Conservation (phyloP, 257 asterid genomes). For the Forsythia suspensa region DNA sequence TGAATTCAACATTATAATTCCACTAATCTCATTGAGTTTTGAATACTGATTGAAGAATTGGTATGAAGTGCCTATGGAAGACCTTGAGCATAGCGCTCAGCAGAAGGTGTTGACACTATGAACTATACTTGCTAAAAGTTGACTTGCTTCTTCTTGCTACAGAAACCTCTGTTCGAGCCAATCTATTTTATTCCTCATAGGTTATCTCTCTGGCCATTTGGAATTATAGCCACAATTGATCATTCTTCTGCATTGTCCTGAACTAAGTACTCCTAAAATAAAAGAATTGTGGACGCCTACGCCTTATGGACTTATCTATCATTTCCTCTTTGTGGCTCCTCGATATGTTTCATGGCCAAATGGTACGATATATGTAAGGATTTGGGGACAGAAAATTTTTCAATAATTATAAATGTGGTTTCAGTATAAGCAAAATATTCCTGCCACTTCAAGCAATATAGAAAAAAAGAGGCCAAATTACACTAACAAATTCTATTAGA, state of each 20-base stretch:
- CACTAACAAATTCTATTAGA: slow-evolving; percentile 13
- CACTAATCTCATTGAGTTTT: background rate
- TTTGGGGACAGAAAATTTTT: background rate
- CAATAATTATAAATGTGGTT: background rate
- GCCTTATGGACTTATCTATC: background rate
- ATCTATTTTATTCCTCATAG: background rate
- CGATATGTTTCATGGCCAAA: background rate
- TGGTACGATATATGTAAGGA: background rate
- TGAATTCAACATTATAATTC: background rate
- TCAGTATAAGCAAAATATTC: background rate
- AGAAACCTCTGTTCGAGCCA: background rate
- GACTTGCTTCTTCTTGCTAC: background rate
- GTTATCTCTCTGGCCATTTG: background rate
- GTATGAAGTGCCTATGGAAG: background rate
- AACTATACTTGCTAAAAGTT: background rate
- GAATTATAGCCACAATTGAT: background rate
- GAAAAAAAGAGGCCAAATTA: background rate
- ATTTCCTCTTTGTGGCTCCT: background rate
- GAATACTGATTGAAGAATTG: background rate
- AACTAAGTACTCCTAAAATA: background rate
- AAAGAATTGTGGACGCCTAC: background rate
- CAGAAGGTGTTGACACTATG: background rate
- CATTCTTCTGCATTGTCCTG: background rate
- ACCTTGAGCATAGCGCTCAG: background rate
- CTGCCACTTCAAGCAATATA: background rate